Percentiles rank a stretch among this genome's conserved stretches.
phyloP scores from a whole-genome alignment of 2,329 filamentous ascomycete species.

The Teratosphaeria pseudoeucalypti region DNA sequence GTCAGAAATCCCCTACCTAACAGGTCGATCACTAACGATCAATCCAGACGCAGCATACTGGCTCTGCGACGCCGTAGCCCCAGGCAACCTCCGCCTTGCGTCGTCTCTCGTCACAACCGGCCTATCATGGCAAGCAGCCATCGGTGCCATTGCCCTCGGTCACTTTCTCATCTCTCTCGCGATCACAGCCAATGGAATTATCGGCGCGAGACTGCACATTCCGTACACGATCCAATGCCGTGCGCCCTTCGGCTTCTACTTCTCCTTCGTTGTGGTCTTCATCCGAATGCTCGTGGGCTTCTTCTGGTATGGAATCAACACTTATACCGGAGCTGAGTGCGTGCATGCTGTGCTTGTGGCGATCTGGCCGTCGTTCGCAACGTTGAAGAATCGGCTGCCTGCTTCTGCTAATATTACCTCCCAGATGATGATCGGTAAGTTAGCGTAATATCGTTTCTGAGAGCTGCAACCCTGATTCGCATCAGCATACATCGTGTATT shows the following conservation, averaged over 20 bases:
- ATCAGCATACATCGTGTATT: not conserved
- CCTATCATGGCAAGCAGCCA: constrained; percentile 11
- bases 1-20: not conserved
- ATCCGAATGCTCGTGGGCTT: constrained; percentile 26
- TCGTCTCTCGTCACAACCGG: constrained; percentile 14
- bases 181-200: constrained; percentile 11
- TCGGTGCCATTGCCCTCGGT: constrained; percentile 13
- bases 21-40: not conserved
- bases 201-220: constrained; percentile 20
- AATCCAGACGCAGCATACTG: constrained; percentile 12
- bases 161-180: constrained; percentile 11
- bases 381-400: constrained; percentile 9
- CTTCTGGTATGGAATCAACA: constrained; percentile 27
- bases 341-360: constrained; percentile 19
- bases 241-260: constrained; percentile 21
- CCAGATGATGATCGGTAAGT: constrained; percentile 8
- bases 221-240: constrained; percentile 19
- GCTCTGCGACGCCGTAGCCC: constrained; percentile 15
- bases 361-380: constrained; percentile 12
- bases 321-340: constrained; percentile 22
- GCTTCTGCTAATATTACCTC: constrained; percentile 14
- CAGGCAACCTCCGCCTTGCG: constrained; percentile 11
- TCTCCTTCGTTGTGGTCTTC: constrained; percentile 13
- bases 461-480: not conserved
- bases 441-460: not conserved